Evolutionary conservation across 2,329 filamentous ascomycete genomes (phyloP), one percentile per base, ranked within the genome.

Genomic region (Elsinoe arachidis): DNA sequence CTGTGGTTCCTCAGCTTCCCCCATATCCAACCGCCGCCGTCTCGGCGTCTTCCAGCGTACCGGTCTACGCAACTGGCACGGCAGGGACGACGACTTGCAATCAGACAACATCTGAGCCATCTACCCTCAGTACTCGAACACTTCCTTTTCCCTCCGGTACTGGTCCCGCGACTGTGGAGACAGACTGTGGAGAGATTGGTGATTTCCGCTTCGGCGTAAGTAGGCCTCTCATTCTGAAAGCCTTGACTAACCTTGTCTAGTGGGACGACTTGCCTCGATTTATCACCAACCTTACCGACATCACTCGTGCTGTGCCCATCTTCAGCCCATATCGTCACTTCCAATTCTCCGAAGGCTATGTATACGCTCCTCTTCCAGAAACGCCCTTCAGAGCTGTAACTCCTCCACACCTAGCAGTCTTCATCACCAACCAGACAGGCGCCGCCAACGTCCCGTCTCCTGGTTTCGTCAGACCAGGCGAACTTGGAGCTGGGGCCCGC

Each of bases 291-390:
- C 67, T 67, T 6, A 66, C 64, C 11, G 66, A 69, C 56, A 65
- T 69, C 56, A 68, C 66, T 3, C 64, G 67, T 33, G 64, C 66
- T 15, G 71, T 73, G 9, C 72, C 73, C 43, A 69, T 80, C 58
- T 72, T 69, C 61, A 74, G 73, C 56, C 77, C 77, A 1, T 79
- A 78, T 61, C 73, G 77, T 56, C 76, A 80, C 62, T 70, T 80
- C 49, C 73, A 73, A 64, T 80, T 77, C 66, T 75, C 75, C 41
- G 71, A 75, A 57, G 78, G 77, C 19, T 80, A 74, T 65, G 72
- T 73, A 2, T 78, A 79, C 62, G 72, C 75, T 33, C 74, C 75
- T 3, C 71, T 72, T 38, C 71, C 72, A 39, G 70, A 67, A 57
- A 70, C 74, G 59, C 74, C 75, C 7, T 78, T 74, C 60, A 63